Conservation (phyloP, 768 basidiomycete genomes). For the Serendipita indica region DNA sequence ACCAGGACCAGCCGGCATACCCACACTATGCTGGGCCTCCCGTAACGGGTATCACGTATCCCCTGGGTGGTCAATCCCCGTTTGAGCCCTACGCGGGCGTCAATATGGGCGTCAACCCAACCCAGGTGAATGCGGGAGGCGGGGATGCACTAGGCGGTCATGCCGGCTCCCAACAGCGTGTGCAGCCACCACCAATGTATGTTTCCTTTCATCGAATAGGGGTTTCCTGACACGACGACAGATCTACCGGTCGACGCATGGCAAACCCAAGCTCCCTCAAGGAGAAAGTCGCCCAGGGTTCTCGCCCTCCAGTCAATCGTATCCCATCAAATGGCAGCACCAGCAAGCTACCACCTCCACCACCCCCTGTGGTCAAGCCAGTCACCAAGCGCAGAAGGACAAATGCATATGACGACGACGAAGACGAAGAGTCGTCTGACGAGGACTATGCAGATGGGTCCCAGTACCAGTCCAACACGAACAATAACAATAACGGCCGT, state of each 20-base stretch:
- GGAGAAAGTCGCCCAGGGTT: neutral
- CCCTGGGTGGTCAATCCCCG: neutral
- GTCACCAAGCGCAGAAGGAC: neutral
- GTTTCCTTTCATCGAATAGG: too few species aligned
- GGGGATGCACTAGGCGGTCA: neutral
- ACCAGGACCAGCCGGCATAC: neutral
- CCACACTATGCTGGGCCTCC: neutral
- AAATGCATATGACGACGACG: neutral
- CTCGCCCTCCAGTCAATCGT: too few species aligned
- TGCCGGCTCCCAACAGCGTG: slow-evolving; percentile 3
- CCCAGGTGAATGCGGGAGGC: neutral
- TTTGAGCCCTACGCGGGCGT: neutral
- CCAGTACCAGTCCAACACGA: neutral
- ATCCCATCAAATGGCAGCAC: neutral
- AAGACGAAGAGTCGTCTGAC: neutral
- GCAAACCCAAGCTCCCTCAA: neutral
- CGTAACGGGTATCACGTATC: neutral
- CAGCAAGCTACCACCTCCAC: too few species aligned
- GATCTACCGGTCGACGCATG: neutral
- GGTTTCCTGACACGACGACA: too few species aligned
- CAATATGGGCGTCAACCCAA: neutral
- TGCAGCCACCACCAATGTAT: too few species aligned
- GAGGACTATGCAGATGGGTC: neutral
- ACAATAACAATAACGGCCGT: neutral
- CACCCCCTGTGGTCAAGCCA: neutral